Conservation (phyloP, 169 alveolate species). For the Plasmodium knowlesi region DNA sequence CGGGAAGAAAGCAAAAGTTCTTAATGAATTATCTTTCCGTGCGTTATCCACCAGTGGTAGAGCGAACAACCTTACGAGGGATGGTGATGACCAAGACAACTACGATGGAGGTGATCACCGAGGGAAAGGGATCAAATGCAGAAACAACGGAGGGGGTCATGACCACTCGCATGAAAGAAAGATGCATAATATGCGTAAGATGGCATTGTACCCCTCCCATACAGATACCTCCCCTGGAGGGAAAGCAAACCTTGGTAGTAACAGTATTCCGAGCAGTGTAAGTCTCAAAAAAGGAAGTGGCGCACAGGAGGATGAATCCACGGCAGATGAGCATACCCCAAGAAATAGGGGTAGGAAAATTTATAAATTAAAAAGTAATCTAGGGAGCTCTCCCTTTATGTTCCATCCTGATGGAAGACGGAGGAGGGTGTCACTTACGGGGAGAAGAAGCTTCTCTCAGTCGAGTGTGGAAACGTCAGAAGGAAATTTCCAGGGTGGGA, state of each 20-base stretch:
- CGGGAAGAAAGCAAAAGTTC: background rate
- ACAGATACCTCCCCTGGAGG: background rate
- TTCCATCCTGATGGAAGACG: background rate
- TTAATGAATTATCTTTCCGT: background rate
- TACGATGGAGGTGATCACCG: background rate
- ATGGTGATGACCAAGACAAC: background rate
- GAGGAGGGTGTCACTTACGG: background rate
- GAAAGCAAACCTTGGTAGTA: background rate
- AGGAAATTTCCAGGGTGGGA: background rate
- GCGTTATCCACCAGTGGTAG: background rate
- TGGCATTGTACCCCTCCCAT: background rate
- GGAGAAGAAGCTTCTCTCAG: background rate
- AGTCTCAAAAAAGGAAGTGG: constrained; percentile 7
- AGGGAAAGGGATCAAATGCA: background rate
- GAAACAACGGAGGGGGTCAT: background rate
- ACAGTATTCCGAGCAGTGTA: background rate
- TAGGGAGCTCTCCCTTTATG: background rate
- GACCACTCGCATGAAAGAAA: background rate
- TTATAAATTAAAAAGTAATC: constrained; percentile 7
- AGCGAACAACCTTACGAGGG: background rate
- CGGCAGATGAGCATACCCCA: background rate
- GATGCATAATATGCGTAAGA: background rate
- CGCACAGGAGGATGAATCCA: background rate
- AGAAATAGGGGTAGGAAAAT: background rate
- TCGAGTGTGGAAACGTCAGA: background rate